phyloP scores from a whole-genome alignment of 208 protist species.

The Leishmania turanica region DNA sequence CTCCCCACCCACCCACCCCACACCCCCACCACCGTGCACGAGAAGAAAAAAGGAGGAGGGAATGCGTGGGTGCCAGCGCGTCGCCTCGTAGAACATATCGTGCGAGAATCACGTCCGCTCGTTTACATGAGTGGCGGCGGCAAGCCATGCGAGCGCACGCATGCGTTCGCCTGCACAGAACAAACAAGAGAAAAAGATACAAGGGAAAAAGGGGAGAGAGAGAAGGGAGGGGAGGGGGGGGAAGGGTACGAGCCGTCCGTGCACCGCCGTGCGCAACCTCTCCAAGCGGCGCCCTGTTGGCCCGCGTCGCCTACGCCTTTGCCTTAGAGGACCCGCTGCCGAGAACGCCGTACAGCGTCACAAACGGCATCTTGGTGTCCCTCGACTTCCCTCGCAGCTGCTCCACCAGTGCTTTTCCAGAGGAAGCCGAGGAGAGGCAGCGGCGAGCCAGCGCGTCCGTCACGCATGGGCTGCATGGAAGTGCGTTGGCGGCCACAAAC shows the following conservation, averaged over 20 bases:
- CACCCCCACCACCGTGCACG: too few species aligned
- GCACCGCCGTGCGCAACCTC: background rate
- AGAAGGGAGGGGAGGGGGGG: too few species aligned
- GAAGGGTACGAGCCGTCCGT: background rate
- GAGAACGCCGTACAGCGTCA: conserved; percentile 42
- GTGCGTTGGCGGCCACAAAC: conserved; percentile 47
- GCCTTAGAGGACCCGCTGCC: conserved; percentile 16
- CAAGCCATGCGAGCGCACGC: background rate
- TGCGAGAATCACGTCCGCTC: background rate
- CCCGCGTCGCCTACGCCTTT: conserved; percentile 16
- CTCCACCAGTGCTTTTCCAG: conserved; percentile 48
- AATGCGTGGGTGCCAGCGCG: background rate
- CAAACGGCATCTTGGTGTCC: conserved; percentile 36
- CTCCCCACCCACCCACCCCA: too few species aligned
- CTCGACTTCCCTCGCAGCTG: conserved; percentile 32
- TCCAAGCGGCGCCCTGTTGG: background rate
- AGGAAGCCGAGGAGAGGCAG: conserved; percentile 32
- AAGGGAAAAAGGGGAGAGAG: background rate
- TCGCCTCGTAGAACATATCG: background rate
- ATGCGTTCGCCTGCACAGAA: background rate
- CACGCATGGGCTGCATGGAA: conserved; percentile 43
- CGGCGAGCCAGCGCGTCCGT: conserved; percentile 46
- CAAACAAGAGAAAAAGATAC: background rate
- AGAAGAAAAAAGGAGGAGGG: background rate
- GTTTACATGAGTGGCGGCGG: conserved; percentile 3